These are phyloP conservation scores for Stephania yunnanensis DNA, from an alignment of 164 flowering plant species.

Conservation along the genomic window DNA sequence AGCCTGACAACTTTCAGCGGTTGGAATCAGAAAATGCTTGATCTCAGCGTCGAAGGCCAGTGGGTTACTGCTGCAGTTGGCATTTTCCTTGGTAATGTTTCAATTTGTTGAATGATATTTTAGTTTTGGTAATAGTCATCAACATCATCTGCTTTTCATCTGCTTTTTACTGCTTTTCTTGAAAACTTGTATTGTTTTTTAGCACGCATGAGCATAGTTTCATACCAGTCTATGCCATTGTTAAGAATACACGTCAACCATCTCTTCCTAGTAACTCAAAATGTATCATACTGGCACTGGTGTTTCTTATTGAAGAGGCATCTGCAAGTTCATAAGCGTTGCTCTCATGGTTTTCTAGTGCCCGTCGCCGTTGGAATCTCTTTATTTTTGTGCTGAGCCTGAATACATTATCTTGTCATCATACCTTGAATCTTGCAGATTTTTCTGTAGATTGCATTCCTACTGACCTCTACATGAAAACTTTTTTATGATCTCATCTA, in stretches of 20 bases:
- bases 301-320: background rate
- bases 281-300: background rate
- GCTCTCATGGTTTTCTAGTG: background rate
- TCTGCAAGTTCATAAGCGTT: background rate
- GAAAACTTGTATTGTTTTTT: too few species aligned
- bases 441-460: background rate
- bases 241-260: too few species aligned
- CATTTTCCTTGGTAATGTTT: constrained; percentile 48
- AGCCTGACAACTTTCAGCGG: constrained; percentile 98
- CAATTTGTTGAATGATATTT: background rate
- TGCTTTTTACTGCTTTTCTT: too few species aligned
- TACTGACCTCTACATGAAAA: background rate
- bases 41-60: constrained; percentile 56
- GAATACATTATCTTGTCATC: background rate
- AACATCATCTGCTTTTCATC: too few species aligned
- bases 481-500: background rate
- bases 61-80: constrained; percentile 61
- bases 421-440: background rate
- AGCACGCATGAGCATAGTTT: background rate
- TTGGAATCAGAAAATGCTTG: constrained; percentile 97
- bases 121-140: background rate
- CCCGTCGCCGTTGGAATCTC: background rate
- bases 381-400: background rate
- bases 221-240: background rate
- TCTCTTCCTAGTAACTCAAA: too few species aligned